Percentiles rank a stretch among this genome's conserved stretches.
These are phyloP conservation scores for Knufia fluminis DNA, from an alignment of 2,329 filamentous ascomycete genomes.

Conservation along the genomic window DNA sequence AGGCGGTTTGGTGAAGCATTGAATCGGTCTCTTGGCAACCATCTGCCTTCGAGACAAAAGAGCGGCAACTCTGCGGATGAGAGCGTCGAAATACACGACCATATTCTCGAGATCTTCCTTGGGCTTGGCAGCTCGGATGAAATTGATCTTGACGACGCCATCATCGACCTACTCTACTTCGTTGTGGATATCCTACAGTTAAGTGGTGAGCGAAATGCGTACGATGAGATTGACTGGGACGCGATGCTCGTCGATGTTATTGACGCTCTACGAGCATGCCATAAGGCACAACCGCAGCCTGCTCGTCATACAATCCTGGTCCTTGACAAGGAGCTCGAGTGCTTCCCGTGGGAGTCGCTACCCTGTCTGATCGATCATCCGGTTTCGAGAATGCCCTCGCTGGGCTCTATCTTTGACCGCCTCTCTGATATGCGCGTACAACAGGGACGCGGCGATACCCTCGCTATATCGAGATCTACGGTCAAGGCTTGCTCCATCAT, in stretches of 20 bases:
- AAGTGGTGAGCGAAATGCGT: conserved; percentile 89
- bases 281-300: conserved; percentile 36
- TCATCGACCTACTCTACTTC: conserved; percentile 93
- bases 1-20: conserved; percentile 70
- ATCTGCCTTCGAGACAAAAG: conserved; percentile 69
- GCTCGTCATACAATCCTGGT: conserved; percentile 71
- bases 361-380: conserved; percentile 72
- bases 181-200: conserved; percentile 95
- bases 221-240: conserved; percentile 96
- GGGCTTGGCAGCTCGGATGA: conserved; percentile 65
- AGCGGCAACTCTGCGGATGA: conserved; percentile 46
- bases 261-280: conserved; percentile 73
- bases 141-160: conserved; percentile 72
- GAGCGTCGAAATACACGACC: conserved; percentile 48
- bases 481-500: conserved; percentile 59
- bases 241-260: conserved; percentile 78
- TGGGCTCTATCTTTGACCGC: conserved; percentile 70
- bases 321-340: conserved; percentile 80
- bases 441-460: conserved; percentile 14
- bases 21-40: conserved; percentile 66
- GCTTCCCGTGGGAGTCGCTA: conserved; percentile 92
- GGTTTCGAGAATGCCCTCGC: conserved; percentile 78
- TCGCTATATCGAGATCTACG: conserved; percentile 10
- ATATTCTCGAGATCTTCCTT: conserved; percentile 79
- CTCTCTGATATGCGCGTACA: conserved; percentile 37